Evolutionary conservation across 108 stramenopile species (phyloP).

Genomic region (Conticribra weissflogii): DNA sequence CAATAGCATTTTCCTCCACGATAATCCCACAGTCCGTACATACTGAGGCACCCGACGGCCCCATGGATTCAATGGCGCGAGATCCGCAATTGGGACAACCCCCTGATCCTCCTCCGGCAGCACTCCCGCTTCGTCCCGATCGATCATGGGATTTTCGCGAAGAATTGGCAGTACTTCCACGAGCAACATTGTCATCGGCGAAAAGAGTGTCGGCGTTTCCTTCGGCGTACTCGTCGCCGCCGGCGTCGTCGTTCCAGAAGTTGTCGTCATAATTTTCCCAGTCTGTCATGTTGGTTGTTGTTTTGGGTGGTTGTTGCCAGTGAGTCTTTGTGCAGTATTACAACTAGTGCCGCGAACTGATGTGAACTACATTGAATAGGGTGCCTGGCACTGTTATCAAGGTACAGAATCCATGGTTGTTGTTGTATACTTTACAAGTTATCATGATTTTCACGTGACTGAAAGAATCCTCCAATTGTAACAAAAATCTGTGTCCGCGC

Average conservation of each 20-base stretch:
- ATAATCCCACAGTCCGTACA: conserved; percentile 93
- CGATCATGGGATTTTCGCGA: not conserved
- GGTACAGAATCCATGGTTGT: too few relatives aligned
- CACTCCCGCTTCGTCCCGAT: not conserved
- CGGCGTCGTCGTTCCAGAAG: conserved; percentile 40
- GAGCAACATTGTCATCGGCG: not conserved
- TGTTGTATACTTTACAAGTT: too few relatives aligned
- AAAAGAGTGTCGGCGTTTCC: conserved; percentile 2
- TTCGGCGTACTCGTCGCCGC: not conserved
- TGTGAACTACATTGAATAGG: too few relatives aligned
- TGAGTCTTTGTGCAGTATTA: too few relatives aligned
- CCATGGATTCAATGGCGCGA: conserved; percentile 82
- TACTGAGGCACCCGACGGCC: conserved; percentile 72
- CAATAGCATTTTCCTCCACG: conserved; percentile 94
- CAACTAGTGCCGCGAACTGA: too few relatives aligned
- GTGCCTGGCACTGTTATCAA: too few relatives aligned
- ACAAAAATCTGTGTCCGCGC: too few relatives aligned
- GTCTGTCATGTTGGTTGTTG: conserved; percentile 17
- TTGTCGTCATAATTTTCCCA: conserved; percentile 43
- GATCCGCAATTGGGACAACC: conserved; percentile 90
- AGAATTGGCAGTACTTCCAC: not conserved
- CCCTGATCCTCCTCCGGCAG: conserved; percentile 3
- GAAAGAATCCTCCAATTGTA: too few relatives aligned
- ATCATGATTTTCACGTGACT: too few relatives aligned
- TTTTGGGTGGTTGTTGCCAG: too few relatives aligned